Percentiles rank a stretch among this genome's conserved stretches.
Conservation (phyloP, 2,329 filamentous ascomycete species). For the Exophiala xenobiotica region DNA sequence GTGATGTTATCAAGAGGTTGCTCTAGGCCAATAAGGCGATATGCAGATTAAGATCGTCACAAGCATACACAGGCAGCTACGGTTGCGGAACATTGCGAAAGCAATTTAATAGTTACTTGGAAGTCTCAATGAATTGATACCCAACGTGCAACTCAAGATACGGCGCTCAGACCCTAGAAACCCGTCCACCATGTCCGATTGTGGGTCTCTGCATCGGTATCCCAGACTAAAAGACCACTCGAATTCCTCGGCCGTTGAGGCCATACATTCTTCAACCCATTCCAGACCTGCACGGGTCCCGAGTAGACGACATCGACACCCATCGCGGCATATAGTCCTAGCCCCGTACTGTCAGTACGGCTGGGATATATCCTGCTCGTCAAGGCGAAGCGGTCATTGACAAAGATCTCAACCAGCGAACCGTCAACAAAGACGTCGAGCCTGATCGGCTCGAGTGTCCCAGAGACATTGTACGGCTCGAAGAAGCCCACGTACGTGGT, state of each 20-base stretch:
- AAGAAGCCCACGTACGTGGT: conserved; percentile 30
- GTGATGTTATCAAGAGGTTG: no score
- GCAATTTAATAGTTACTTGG: no score
- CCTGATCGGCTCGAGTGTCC: conserved; percentile 6
- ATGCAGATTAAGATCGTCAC: no score
- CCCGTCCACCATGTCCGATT: conserved; percentile 13
- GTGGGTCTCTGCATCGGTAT: conserved; percentile 4
- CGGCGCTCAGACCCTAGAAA: neutral
- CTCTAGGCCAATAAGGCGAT: no score
- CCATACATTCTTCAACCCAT: conserved; percentile 4
- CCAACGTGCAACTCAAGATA: neutral
- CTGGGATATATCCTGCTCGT: conserved; percentile 38
- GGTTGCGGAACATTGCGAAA: no score
- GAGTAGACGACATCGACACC: conserved; percentile 5
- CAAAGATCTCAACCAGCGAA: conserved; percentile 47
- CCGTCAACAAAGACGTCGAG: conserved; percentile 38
- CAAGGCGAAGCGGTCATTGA: conserved; percentile 45
- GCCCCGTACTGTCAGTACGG: conserved; percentile 3
- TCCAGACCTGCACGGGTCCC: conserved; percentile 2
- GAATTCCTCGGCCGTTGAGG: conserved; percentile 4
- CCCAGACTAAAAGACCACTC: conserved; percentile 1
- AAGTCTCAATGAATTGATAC: neutral
- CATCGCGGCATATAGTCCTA: conserved; percentile 4
- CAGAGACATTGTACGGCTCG: conserved; percentile 6
- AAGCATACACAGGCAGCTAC: no score